Base-by-base conservation (phyloP, 768 basidiomycete species). In the Chiua virens region DNA sequence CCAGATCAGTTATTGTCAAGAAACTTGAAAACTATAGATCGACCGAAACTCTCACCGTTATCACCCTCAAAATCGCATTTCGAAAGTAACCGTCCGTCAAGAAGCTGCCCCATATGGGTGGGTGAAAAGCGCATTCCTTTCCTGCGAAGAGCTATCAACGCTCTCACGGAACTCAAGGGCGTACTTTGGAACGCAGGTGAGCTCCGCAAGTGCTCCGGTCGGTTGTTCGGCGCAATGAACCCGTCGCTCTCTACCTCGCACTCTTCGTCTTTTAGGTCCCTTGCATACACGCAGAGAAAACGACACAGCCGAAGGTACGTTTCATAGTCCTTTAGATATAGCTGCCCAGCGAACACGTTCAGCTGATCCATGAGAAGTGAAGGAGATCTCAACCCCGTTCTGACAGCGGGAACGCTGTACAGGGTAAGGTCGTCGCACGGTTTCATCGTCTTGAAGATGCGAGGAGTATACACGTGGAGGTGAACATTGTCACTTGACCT, bases 401-500 rank as follows among this genome's bases (percentile, higher is more conserved):
- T 36, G 2, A 44, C n/a, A 1, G 45, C 4, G 5, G 58, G 62
- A 15, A 53, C 34, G 20, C 5, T 39, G 34, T 57, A 50, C 15
- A 67, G 45, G 2, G 5, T 28, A 6, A 71, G 62, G 18, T 67
- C 60, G 23, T 80, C 77, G 41, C 73, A 72, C 8, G 73, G 54
- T 25, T 59, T 57, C 70, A 71, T 73, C 3, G 59, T 59, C 28
- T 61, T 54, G 9, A 58, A 66, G 38, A 71, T 62, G 2, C 75
- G 65, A 1, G 79, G 73, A 0, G 75, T 60, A 52, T 80, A 80
- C 4, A 73, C 37, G 51, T 79, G 76, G 15, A 80, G 68, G 45
- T 68, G 64, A 18, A 73, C 72, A 10, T 56, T 23, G 6, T 56
- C 51, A 56, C 65, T 66, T 22, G 32, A 32, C n/a, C 65, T 71